Evolutionary conservation across 2,329 filamentous ascomycete species (phyloP).

Genomic region (Chrysoporthe austroafricana): DNA sequence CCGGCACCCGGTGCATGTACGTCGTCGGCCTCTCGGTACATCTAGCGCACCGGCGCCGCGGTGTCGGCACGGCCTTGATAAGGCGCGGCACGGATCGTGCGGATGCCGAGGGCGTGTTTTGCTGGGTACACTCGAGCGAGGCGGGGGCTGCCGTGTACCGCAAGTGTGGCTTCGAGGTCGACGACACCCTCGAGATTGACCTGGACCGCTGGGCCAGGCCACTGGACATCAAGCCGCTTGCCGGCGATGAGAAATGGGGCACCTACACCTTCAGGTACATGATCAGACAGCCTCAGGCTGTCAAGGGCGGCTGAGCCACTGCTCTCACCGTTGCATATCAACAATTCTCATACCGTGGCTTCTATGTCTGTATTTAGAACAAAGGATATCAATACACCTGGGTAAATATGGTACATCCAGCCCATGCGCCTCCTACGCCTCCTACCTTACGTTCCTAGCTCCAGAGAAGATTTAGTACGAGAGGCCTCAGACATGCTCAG

Average conservation of each 20-base stretch:
- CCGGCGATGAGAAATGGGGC: constrained; percentile 37
- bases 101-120: constrained; percentile 36
- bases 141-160: constrained; percentile 37
- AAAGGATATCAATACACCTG: neutral
- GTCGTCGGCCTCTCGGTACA: constrained; percentile 40
- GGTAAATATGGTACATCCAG: neutral
- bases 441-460: neutral
- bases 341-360: neutral
- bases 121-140: constrained; percentile 43
- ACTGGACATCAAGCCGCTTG: constrained; percentile 29
- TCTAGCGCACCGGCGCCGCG: constrained; percentile 37
- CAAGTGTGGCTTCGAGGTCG: constrained; percentile 37
- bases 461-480: neutral
- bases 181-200: constrained; percentile 37
- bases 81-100: constrained; percentile 38
- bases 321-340: neutral
- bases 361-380: neutral
- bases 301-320: neutral
- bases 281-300: constrained; percentile 28
- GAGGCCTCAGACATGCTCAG: neutral
- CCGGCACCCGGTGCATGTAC: constrained; percentile 39
- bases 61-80: constrained; percentile 41
- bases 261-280: constrained; percentile 42
- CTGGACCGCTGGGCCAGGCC: constrained; percentile 39
- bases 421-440: neutral